phyloP scores from a whole-genome alignment of 129 eudicot species.

The Oenanthe sinensis region DNA sequence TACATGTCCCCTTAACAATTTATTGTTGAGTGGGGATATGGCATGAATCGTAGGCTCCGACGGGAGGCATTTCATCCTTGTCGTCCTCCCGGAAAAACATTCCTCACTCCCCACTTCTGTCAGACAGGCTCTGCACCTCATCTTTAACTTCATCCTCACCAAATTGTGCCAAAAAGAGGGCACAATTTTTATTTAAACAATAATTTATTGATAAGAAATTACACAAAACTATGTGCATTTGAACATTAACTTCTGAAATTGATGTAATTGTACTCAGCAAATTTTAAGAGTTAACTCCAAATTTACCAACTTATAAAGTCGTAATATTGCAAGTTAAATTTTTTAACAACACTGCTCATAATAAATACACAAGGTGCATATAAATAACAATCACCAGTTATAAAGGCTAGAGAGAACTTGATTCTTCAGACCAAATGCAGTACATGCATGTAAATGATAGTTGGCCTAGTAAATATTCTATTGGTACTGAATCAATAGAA shows the following conservation, averaged over 20 bases:
- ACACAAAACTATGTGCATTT: background rate
- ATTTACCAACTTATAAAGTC: background rate
- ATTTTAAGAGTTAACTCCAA: background rate
- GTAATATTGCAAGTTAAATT: too few species aligned
- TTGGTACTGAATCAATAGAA: background rate
- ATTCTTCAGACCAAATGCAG: background rate
- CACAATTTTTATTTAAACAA: background rate
- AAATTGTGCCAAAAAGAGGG: background rate
- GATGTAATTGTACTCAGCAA: background rate
- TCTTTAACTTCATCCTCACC: constrained; percentile 41
- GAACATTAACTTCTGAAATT: background rate
- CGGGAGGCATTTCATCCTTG: background rate
- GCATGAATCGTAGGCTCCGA: background rate
- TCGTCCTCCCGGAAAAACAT: background rate
- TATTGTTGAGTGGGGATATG: background rate
- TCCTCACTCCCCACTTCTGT: background rate
- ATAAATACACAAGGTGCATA: background rate
- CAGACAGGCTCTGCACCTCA: constrained; percentile 13
- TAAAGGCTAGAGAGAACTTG: background rate
- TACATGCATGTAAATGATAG: background rate
- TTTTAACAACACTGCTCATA: background rate
- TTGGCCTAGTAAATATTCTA: background rate
- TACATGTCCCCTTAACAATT: background rate
- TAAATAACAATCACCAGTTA: background rate
- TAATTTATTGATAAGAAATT: too few species aligned